Conservation (phyloP, 495 filamentous ascomycete genomes). For the Penicillium soppii region DNA sequence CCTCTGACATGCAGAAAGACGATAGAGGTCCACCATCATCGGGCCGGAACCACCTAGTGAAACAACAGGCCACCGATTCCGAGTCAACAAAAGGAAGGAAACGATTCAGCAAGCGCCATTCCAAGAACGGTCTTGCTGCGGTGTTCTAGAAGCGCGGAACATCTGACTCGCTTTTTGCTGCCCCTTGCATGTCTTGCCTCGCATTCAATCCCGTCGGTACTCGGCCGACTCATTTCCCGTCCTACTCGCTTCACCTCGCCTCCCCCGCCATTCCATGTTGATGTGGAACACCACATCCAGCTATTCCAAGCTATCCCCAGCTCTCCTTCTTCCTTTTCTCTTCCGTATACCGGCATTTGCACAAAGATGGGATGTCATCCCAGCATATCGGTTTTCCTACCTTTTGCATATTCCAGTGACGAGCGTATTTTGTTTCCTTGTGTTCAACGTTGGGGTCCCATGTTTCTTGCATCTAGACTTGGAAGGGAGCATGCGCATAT, state of each 20-base stretch:
- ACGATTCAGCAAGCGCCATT: slow-evolving; percentile 85
- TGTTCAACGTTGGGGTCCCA: slow-evolving; percentile 15
- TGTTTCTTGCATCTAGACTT: slow-evolving; percentile 44
- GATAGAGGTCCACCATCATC: slow-evolving; percentile 21
- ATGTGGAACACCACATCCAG: not conserved
- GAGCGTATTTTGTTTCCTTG: slow-evolving; percentile 29
- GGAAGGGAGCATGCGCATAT: slow-evolving; percentile 39
- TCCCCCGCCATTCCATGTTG: not conserved
- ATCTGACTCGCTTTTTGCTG: not conserved
- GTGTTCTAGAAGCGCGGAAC: slow-evolving; percentile 55
- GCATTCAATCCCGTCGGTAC: not conserved
- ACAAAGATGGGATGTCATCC: slow-evolving; percentile 18
- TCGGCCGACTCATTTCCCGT: not conserved
- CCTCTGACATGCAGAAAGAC: slow-evolving; percentile 40
- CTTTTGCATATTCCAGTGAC: slow-evolving; percentile 42
- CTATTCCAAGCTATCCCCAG: slow-evolving; percentile 3
- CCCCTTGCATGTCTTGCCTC: not conserved
- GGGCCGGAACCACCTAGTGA: slow-evolving; percentile 48
- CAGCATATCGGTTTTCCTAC: slow-evolving; percentile 23
- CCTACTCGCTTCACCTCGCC: not conserved
- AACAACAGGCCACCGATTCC: slow-evolving; percentile 45
- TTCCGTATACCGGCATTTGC: slow-evolving; percentile 7
- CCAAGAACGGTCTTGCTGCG: slow-evolving; percentile 83
- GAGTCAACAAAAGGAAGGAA: slow-evolving; percentile 66
- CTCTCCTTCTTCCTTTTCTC: slow-evolving; percentile 13